Base-by-base conservation (phyloP, 768 basidiomycete genomes). In the Leccinum incarnatum region DNA sequence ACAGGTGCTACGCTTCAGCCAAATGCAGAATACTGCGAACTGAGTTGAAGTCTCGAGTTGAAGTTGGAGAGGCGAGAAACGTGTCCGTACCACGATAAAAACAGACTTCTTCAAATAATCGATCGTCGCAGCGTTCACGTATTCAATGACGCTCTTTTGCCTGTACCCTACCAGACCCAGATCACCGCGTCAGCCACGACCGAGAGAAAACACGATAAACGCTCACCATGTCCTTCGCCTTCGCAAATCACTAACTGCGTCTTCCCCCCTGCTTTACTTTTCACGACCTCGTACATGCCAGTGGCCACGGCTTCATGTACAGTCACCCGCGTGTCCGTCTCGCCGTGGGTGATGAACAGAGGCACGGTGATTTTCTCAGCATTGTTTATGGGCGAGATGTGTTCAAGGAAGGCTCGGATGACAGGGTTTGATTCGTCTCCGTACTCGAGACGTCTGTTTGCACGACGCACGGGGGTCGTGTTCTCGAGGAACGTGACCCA, bases 111-210 rank as follows among this genome's bases (percentile, higher is more conserved):
- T 72, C 61, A 78, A 56, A 60, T 78, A 78, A 29, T 71, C 64
- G 34, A 76, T 66, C 47, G 74, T 75, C 14, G 76, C 72, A 2
- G 74, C 78, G 34, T 78, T 75, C 47, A 73, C 72, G 45, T 72
- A 79, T 56, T 78, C 77, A 25, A 79, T 76, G 27, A 78, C 75
- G 34, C 72, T 76, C 70, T 75, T 78, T 60, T 78, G 77, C 61
- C 62, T 75, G 67, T 79, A 79, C 8, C 77, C 77, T 76, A 54
- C 10, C 58, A 8, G 5, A 56, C 40, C 10, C 25, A 17, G 21
- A 12, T 47, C n/a, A 4, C 2, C 12, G n/a, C 50, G 17, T 64
- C 15, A 67, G 62, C 37, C 52, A 30, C 30, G 9, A 27, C 34
- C 27, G 27, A 12, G 23, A 40, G 9, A 30, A 23, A 51, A 37